Conservation (phyloP, 208 protist genomes). For the Acanthamoeba castellanii region DNA sequence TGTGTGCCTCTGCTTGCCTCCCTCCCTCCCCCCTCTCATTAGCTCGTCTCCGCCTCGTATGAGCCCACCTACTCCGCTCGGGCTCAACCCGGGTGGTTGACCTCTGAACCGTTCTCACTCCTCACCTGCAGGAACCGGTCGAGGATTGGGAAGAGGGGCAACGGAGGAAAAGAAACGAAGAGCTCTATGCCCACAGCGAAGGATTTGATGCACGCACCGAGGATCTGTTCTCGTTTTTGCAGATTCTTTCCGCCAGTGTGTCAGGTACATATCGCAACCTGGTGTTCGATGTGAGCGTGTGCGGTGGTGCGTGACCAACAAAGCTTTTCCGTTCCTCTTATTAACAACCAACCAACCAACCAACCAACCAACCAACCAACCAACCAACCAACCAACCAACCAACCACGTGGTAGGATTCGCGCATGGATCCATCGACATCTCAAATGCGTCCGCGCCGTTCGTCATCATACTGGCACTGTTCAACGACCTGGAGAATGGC, state of each 20-base stretch:
- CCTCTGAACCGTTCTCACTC: too few relatives aligned
- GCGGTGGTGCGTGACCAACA: too few relatives aligned
- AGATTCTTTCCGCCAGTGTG: not conserved
- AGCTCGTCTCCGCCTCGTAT: too few relatives aligned
- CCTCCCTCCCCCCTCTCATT: too few relatives aligned
- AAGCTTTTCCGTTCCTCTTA: too few relatives aligned
- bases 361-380: too few relatives aligned
- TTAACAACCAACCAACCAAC: too few relatives aligned
- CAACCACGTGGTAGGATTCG: not conserved
- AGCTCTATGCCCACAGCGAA: slow-evolving; percentile 43
- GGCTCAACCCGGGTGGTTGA: too few relatives aligned
- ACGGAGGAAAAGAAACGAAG: not conserved
- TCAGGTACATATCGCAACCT: not conserved
- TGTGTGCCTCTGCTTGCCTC: too few relatives aligned
- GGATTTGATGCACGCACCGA: slow-evolving; percentile 29
- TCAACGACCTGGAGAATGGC: slow-evolving; percentile 23
- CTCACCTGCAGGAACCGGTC: not conserved
- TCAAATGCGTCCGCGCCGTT: slow-evolving; percentile 25
- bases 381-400: too few relatives aligned
- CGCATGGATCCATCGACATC: slow-evolving; percentile 44
- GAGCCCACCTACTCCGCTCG: too few relatives aligned
- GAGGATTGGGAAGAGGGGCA: not conserved
- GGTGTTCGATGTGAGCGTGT: not conserved
- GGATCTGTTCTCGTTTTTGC: slow-evolving; percentile 39
- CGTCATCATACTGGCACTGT: slow-evolving; percentile 3